phyloP scores from a whole-genome alignment of 2,329 filamentous ascomycete species.

The Microcera coccophila region DNA sequence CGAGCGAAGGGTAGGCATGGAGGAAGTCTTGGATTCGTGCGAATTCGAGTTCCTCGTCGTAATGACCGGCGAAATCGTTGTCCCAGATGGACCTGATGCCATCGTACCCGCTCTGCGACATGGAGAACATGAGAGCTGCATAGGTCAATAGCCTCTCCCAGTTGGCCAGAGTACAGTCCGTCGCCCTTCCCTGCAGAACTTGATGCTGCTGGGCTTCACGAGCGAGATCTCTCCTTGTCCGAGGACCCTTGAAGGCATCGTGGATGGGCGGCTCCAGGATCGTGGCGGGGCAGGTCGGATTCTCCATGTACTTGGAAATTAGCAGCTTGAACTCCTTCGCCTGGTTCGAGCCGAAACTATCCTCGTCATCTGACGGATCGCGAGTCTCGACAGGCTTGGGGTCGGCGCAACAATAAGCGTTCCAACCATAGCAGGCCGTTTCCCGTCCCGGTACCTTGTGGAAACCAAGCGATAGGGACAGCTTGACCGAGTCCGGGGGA shows the following conservation, averaged over 20 bases:
- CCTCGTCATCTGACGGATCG: neutral
- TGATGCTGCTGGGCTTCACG: neutral
- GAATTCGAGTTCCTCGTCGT: neutral
- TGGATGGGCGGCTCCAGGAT: neutral
- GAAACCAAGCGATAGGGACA: neutral
- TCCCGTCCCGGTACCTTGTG: neutral
- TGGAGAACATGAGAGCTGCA: neutral
- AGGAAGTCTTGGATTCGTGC: neutral
- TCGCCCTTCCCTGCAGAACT: neutral
- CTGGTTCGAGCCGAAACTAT: neutral
- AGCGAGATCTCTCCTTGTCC: neutral
- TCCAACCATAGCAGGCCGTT: neutral
- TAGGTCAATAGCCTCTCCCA: neutral
- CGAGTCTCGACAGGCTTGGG: neutral
- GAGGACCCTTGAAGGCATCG: neutral
- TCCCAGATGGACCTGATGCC: neutral
- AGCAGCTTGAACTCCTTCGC: neutral
- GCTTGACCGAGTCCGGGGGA: neutral
- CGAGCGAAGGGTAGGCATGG: neutral
- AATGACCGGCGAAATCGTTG: neutral
- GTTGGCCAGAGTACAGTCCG: neutral
- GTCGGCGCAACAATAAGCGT: neutral
- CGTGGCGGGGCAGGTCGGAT: neutral
- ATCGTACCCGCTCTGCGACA: neutral
- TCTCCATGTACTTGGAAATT: neutral